Percentiles rank a stretch among this genome's conserved stretches.
Evolutionary conservation across 495 filamentous ascomycete species (phyloP).

Genomic region (Astrocystis sublimbata): DNA sequence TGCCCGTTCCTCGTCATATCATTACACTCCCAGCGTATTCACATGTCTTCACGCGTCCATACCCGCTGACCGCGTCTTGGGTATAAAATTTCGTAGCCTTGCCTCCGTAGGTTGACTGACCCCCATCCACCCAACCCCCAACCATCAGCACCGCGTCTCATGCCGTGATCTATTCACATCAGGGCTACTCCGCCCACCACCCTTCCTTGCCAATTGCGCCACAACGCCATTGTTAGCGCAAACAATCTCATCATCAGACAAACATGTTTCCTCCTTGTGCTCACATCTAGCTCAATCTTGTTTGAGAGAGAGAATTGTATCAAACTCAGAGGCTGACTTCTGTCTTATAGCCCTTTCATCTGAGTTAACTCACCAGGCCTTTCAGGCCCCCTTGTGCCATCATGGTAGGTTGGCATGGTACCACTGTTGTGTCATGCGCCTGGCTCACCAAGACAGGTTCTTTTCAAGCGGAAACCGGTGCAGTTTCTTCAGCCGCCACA

Average conservation of each 20-base stretch:
- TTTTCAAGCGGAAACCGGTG: slow-evolving; percentile 95
- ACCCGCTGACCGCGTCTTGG: slow-evolving; percentile 18
- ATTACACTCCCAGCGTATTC: background rate
- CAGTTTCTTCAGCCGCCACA: slow-evolving; percentile 72
- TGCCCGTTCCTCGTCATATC: slow-evolving; percentile 7
- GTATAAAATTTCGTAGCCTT: slow-evolving; percentile 14
- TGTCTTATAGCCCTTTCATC: slow-evolving; percentile 32
- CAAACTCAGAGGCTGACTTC: slow-evolving; percentile 38
- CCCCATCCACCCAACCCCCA: background rate
- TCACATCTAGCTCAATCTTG: slow-evolving; percentile 19
- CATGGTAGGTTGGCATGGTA: slow-evolving; percentile 31
- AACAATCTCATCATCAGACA: background rate
- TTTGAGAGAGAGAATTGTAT: slow-evolving; percentile 3
- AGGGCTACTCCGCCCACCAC: background rate
- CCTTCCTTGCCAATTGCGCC: background rate
- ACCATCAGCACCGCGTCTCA: background rate
- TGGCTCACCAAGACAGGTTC: slow-evolving; percentile 60
- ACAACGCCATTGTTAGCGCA: background rate
- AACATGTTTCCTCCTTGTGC: background rate
- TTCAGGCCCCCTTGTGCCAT: slow-evolving; percentile 11
- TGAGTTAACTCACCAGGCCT: background rate
- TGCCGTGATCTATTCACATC: slow-evolving; percentile 9
- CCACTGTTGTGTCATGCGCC: background rate
- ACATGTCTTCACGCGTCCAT: slow-evolving; percentile 21
- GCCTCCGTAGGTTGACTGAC: slow-evolving; percentile 10